These are phyloP conservation scores for Leucocoprinus birnbaumii DNA, from an alignment of 768 basidiomycete species.

Conservation along the genomic window DNA sequence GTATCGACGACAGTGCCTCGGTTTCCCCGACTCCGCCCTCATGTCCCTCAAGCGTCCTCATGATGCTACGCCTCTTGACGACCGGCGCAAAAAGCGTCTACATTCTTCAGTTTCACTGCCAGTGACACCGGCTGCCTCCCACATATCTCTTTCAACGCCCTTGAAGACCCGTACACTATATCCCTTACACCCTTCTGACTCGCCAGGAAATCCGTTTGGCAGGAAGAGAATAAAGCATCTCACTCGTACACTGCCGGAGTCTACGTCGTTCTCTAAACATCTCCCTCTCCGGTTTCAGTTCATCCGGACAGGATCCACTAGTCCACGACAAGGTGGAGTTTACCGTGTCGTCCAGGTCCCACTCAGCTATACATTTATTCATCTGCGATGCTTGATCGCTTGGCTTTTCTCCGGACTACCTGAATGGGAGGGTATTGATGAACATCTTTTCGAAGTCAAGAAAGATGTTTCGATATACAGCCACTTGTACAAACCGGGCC, in stretches of 20 bases:
- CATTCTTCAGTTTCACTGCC: background rate
- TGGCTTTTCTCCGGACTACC: conserved; percentile 50
- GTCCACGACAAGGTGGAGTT: conserved; percentile 42
- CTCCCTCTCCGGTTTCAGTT: conserved; percentile 64
- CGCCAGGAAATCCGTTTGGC: conserved; percentile 70
- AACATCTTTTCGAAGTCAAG: conserved; percentile 63
- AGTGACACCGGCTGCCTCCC: conserved; percentile 3
- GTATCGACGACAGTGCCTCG: background rate
- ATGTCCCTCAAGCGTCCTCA: conserved; percentile 10
- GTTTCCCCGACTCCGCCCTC: background rate
- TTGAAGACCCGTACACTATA: conserved; percentile 33
- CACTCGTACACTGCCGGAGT: conserved; percentile 34
- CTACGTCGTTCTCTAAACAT: conserved; percentile 56
- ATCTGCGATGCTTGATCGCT: conserved; percentile 57
- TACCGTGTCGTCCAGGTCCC: conserved; percentile 71
- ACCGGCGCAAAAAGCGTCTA: background rate
- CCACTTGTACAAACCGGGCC: conserved; percentile 41
- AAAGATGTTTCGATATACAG: conserved; percentile 40
- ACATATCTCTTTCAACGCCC: conserved; percentile 5
- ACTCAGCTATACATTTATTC: conserved; percentile 64
- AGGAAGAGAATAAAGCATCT: conserved; percentile 43
- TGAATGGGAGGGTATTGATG: conserved; percentile 24
- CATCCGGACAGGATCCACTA: conserved; percentile 27
- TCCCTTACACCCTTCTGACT: conserved; percentile 54
- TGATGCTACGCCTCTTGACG: conserved; percentile 1